Conservation (phyloP, 805 yeast species). For the Starmerella powellii region DNA sequence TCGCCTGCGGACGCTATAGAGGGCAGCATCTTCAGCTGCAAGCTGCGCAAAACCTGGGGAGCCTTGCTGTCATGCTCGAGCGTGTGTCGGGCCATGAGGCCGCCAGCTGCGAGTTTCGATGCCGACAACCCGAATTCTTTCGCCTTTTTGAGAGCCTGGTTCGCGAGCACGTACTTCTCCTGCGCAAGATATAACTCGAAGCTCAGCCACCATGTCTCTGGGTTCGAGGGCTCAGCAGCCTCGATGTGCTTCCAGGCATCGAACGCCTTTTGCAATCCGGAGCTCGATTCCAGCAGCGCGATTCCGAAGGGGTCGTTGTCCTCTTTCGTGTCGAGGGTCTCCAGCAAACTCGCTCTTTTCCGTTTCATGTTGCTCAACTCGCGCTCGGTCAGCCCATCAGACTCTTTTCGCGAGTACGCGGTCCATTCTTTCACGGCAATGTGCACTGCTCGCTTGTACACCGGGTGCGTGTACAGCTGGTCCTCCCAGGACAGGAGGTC, state of each 20-base stretch:
- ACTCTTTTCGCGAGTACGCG: constrained; percentile 11
- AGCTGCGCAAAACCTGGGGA: constrained; percentile 35
- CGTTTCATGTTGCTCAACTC: constrained; percentile 33
- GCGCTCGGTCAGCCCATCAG: constrained; percentile 25
- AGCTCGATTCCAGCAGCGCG: constrained; percentile 29
- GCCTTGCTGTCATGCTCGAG: constrained; percentile 31
- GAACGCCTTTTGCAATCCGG: constrained; percentile 36
- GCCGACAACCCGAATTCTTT: constrained; percentile 29
- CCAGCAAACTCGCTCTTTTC: constrained; percentile 35
- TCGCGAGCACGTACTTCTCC: constrained; percentile 41
- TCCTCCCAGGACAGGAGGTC: constrained; percentile 78
- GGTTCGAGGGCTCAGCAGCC: constrained; percentile 4
- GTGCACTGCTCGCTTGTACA: constrained; percentile 54
- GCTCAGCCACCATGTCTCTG: constrained; percentile 35
- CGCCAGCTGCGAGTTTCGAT: constrained; percentile 26
- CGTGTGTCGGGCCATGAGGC: constrained; percentile 29
- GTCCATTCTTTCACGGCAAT: constrained; percentile 40
- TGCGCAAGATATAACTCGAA: constrained; percentile 35
- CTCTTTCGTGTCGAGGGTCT: constrained; percentile 31
- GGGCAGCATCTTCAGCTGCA: constrained; percentile 24
- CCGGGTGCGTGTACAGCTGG: constrained; percentile 51
- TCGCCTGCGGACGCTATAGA: constrained; percentile 21
- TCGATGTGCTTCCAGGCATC: constrained; percentile 32
- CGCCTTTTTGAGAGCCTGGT: constrained; percentile 39
- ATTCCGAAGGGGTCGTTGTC: constrained; percentile 41